Conservation (phyloP, 2,329 filamentous ascomycete genomes). For the Nigrospora sphaerica region DNA sequence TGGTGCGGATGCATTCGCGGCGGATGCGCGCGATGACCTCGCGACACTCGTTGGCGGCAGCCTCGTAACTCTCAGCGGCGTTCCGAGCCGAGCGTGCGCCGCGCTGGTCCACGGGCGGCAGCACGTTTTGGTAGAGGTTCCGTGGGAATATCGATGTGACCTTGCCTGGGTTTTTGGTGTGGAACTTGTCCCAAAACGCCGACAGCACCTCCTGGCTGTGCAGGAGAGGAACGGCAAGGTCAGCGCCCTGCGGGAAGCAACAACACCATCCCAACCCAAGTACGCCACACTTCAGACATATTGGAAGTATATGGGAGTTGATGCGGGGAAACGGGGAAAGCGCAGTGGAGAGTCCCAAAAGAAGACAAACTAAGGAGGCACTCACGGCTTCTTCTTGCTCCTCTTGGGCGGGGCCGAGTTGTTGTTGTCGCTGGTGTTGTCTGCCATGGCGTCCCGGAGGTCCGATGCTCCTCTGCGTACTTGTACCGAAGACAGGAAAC, state of each 20-base stretch:
- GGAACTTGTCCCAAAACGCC: conserved; percentile 35
- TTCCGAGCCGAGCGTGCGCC: conserved; percentile 25
- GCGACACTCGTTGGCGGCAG: conserved; percentile 30
- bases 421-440: too few relatives aligned
- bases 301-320: too few relatives aligned
- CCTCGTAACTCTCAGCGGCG: conserved; percentile 33
- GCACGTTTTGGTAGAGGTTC: conserved; percentile 27
- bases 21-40: conserved; percentile 35
- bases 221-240: not conserved
- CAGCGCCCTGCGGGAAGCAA: not conserved
- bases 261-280: too few relatives aligned
- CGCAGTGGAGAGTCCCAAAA: too few relatives aligned
- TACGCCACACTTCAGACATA: too few relatives aligned
- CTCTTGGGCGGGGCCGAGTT: too few relatives aligned
- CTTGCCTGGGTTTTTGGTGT: conserved; percentile 31
- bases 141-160: conserved; percentile 37
- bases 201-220: conserved; percentile 29
- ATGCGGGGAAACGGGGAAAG: too few relatives aligned
- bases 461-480: too few relatives aligned
- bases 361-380: too few relatives aligned
- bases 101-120: conserved; percentile 15
- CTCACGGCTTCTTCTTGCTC: too few relatives aligned
- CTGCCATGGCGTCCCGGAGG: too few relatives aligned
- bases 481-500: too few relatives aligned
- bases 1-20: conserved; percentile 34